Evolutionary conservation across 1,284 basidiomycete species (phyloP).

Genomic region (Apiotrichum montevideense): DNA sequence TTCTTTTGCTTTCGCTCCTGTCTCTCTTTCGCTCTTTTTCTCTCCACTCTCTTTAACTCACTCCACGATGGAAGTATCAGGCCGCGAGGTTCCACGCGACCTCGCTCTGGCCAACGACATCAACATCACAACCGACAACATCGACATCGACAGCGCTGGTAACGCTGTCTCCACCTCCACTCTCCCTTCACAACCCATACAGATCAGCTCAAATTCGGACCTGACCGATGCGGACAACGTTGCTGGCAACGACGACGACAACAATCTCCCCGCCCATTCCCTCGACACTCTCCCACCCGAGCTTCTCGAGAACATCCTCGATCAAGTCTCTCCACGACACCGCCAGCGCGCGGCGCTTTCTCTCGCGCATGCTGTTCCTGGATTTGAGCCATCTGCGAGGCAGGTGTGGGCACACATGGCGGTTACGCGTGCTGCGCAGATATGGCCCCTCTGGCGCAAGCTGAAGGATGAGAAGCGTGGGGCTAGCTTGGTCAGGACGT

Average conservation of each 20-base stretch:
- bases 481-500: constrained; percentile 23
- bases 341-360: constrained; percentile 40
- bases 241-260: too few relatives aligned
- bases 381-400: constrained; percentile 20
- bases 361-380: constrained; percentile 25
- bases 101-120: constrained; percentile 1
- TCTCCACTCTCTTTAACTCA: neutral
- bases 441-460: constrained; percentile 33
- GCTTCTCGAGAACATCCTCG: constrained; percentile 40
- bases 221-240: too few relatives aligned
- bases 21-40: neutral
- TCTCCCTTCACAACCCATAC: too few relatives aligned
- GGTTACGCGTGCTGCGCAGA: constrained; percentile 23
- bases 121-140: neutral
- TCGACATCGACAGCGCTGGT: neutral
- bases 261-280: neutral
- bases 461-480: constrained; percentile 21
- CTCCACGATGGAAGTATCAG: neutral
- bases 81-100: neutral
- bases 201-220: too few relatives aligned
- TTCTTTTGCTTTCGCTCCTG: neutral
- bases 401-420: constrained; percentile 42
- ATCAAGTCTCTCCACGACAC: constrained; percentile 31
- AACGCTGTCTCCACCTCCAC: neutral
- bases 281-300: constrained; percentile 40